These are phyloP conservation scores for Penicillium waksmanii DNA, from an alignment of 495 filamentous ascomycete genomes.

Conservation along the genomic window DNA sequence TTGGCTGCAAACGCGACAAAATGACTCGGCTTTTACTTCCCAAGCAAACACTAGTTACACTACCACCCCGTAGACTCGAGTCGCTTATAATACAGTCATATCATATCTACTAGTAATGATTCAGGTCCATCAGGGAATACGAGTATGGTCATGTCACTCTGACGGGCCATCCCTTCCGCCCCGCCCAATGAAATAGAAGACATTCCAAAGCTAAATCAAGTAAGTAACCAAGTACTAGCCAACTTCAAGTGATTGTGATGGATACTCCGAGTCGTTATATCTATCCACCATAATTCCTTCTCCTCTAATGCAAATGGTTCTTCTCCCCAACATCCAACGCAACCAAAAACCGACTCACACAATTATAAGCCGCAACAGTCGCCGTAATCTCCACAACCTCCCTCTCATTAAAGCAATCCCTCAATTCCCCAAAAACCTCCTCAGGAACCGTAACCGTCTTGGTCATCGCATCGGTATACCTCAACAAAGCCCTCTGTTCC, in stretches of 20 bases:
- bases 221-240: neutral
- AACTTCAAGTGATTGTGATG: neutral
- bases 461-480: slow-evolving; percentile 79
- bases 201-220: slow-evolving; percentile 4
- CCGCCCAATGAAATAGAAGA: neutral
- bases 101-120: no score
- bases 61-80: no score
- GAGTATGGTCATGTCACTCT: no score
- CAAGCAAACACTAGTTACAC: no score
- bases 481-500: slow-evolving; percentile 66
- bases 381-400: slow-evolving; percentile 80
- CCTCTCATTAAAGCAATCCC: slow-evolving; percentile 60
- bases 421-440: slow-evolving; percentile 63
- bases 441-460: slow-evolving; percentile 64
- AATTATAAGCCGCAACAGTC: slow-evolving; percentile 83
- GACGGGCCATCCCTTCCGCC: no score
- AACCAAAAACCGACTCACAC: slow-evolving; percentile 82
- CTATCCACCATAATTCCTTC: no score
- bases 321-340: slow-evolving; percentile 76
- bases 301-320: slow-evolving; percentile 31
- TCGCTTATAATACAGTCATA: no score
- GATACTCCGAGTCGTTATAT: no score
- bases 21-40: no score
- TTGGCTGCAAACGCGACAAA: no score
- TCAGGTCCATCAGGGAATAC: no score